Evolutionary conservation across 1,284 basidiomycete genomes (phyloP), one percentile per base, ranked within the genome.

Genomic region (Moesziomyces antarcticus): DNA sequence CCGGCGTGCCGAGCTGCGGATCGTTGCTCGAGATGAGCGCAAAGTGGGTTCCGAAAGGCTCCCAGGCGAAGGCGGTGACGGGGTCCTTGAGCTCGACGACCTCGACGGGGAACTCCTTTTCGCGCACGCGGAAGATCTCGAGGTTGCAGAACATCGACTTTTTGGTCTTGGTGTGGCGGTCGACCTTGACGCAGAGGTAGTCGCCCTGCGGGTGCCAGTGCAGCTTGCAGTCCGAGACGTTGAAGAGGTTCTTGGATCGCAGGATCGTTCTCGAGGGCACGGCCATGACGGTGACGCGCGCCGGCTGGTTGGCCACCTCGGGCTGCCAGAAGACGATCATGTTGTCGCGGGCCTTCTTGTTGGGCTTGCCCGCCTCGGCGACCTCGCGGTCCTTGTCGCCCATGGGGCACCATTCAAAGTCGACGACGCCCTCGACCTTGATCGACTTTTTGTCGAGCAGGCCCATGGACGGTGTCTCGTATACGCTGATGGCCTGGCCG

Each of bases 181-280:
- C 97, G 62, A 99, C 97, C 87, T 97, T 98, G 86, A 99, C 97
- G 82, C 97, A 99, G 25, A 99, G 89, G 87, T 94, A 99, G 86
- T 99, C 95, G 52, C 97, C 97, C 84, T 97, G 93, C 82, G 96
- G 97, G 87, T 99, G 97, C 95, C 94, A 99, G 86, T 93, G 92
- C 49, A 99, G 89, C 87, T 98, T 98, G 86, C 95, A 98, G 88
- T 98, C 96, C 5, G 94, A 91, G 55, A 99, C 97, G 84, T 96
- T 96, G 88, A 99, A 99, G 69, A 99, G 85, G 85, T 99, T 99
- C 88, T 99, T 99, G 79, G 95, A 92, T 44, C 97, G 90, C 46
- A 98, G 86, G 68, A 93, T 89, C 53, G 88, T 88, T 55, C 97
- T 90, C 82, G 89, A 91, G 3, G 97, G 97, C 85, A 99, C 91